A percentile compares a stretch with the other conserved stretches of the same genome.
Evolutionary conservation across 208 protist genomes (phyloP).

Genomic region (Naegleria gruberi): DNA sequence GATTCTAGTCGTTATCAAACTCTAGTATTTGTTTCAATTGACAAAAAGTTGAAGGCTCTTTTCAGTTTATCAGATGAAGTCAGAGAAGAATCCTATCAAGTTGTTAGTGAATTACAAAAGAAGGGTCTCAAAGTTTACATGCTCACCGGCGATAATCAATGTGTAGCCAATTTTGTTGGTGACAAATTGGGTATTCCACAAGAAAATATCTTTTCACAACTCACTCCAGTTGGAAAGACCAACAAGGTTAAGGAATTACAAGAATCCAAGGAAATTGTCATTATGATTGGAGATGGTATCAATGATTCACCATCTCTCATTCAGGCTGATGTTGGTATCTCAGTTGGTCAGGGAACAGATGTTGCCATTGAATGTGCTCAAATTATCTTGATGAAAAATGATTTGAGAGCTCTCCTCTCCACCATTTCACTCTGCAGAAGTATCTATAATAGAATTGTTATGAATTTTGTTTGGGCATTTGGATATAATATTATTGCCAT

Average conservation of each 20-base stretch:
- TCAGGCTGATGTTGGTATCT: conserved; percentile 68
- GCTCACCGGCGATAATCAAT: conserved; percentile 68
- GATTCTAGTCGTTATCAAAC: conserved; percentile 43
- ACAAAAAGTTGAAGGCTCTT: conserved; percentile 45
- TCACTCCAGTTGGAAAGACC: conserved; percentile 67
- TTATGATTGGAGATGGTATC: conserved; percentile 72
- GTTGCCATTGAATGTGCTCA: conserved; percentile 67
- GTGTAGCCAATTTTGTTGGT: conserved; percentile 55
- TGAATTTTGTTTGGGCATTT: conserved; percentile 73
- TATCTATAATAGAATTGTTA: conserved; percentile 55
- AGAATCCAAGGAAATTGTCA: conserved; percentile 31
- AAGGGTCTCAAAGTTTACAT: conserved; percentile 49
- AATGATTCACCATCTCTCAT: conserved; percentile 67
- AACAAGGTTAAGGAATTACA: conserved; percentile 66
- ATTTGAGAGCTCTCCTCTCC: conserved; percentile 42
- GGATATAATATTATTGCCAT: conserved; percentile 68
- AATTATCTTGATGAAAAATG: conserved; percentile 55
- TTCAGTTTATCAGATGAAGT: conserved; percentile 67
- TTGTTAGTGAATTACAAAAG: conserved; percentile 55
- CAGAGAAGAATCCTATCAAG: conserved; percentile 64
- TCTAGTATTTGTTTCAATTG: conserved; percentile 63
- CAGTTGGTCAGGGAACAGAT: conserved; percentile 65
- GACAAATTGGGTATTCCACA: conserved; percentile 58
- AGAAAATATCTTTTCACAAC: conserved; percentile 58
- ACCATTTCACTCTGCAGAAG: conserved; percentile 53